These are phyloP conservation scores for Ogataea haglerorum DNA, from an alignment of 805 yeast species.

Conservation along the genomic window DNA sequence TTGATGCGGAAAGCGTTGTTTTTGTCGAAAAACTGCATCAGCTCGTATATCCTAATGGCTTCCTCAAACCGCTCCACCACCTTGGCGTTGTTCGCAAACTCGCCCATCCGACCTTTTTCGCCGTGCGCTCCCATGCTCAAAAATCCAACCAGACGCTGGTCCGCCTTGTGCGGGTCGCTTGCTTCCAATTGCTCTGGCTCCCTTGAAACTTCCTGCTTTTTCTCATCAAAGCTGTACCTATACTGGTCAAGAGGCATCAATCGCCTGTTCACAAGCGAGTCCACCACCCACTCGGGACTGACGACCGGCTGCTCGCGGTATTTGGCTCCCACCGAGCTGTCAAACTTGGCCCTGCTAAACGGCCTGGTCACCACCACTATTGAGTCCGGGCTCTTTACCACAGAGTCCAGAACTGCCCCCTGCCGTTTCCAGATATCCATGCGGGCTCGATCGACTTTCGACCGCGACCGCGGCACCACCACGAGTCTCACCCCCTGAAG, in stretches of 20 bases:
- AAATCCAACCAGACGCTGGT: conserved; percentile 5
- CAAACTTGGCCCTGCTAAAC: conserved; percentile 1
- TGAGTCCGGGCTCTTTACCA: conserved; percentile 2
- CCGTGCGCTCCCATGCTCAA: conserved; percentile 5
- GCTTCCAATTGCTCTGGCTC: background rate
- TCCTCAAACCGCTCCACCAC: conserved; percentile 32
- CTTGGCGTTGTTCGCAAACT: conserved; percentile 24
- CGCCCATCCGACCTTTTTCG: background rate
- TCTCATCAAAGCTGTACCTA: conserved; percentile 2
- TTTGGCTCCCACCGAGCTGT: background rate
- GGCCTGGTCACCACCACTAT: conserved; percentile 11
- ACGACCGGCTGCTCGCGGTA: conserved; percentile 4
- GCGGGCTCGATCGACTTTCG: conserved; percentile 17
- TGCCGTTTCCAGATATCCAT: conserved; percentile 23
- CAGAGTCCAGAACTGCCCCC: conserved; percentile 25
- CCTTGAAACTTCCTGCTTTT: background rate
- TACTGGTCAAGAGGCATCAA: conserved; percentile 9
- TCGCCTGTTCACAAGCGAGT: conserved; percentile 9
- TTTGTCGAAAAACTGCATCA: conserved; percentile 18
- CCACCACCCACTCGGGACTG: conserved; percentile 15
- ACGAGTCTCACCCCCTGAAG: conserved; percentile 18
- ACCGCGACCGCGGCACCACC: conserved; percentile 18
- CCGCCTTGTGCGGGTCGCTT: background rate
- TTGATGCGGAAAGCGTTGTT: conserved; percentile 17
- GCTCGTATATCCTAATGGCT: conserved; percentile 30